Evolutionary conservation across 441 rosid species (phyloP).

Genomic region (Syzygium syzygioides): DNA sequence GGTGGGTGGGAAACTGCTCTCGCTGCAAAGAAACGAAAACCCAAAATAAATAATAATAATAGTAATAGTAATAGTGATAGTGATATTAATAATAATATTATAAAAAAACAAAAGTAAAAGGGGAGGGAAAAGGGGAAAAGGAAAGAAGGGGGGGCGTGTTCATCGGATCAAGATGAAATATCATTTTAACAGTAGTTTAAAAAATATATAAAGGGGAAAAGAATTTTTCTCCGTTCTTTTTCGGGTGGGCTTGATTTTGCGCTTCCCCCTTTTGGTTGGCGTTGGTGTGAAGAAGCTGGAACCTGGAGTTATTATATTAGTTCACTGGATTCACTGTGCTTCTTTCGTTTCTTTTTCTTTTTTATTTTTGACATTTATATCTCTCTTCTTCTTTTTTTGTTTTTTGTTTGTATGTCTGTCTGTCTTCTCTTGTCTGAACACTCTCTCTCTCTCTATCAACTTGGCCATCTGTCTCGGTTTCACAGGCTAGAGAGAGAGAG

Average conservation of each 20-base stretch:
- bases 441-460: background rate
- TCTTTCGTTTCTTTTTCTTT: background rate
- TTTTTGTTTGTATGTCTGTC: background rate
- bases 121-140: background rate
- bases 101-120: background rate
- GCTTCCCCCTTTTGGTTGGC: background rate
- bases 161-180: background rate
- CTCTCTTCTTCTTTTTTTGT: fast-evolving
- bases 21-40: background rate
- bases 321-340: no score
- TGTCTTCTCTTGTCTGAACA: background rate
- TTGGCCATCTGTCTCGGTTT: background rate
- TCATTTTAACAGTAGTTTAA: background rate
- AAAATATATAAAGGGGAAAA: background rate
- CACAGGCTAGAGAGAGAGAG: background rate
- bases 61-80: no score
- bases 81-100: no score
- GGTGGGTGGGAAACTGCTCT: background rate
- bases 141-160: background rate
- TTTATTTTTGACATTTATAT: background rate
- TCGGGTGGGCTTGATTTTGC: background rate
- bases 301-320: no score
- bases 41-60: no score
- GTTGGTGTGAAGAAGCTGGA: no score
- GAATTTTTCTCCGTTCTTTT: no score